Base-by-base conservation (phyloP, 441 rosid genomes). In the Gossypium trilobum region DNA sequence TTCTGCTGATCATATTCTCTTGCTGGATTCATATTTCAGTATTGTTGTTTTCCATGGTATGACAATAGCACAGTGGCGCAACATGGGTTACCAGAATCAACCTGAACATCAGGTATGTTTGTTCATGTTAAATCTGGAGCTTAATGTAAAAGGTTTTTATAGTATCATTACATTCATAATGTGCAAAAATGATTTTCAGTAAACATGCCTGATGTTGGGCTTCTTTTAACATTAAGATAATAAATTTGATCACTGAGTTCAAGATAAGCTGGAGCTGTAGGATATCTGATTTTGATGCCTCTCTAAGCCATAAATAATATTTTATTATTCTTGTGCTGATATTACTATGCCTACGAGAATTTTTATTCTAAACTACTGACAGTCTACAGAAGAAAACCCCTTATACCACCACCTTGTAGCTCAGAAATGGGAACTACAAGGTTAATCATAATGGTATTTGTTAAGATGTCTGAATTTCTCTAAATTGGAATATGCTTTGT, bases 41-140 rank as follows among this genome's bases (percentile, higher is more conserved):
- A 76, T 95, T 83, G 99, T 95, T 63, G 79, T 95, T 77, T 95
- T 95, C 85, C 98, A 95, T 87, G 98, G 99, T 74, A 91, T 95
- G 97, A 95, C 99, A 46, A 86, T 95, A 84, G 96, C 98, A 33
- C 99, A 95, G 68, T 95, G 99, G 99, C 95, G 99, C 66, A 91
- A 83, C 87, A 80, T 89, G 97, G 98, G 97, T 50, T 95, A 91
- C 85, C 99, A 95, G 82, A 85, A 88, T 79, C 93, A 95, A 81
- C 88, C 94, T 68, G 99, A 93, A 68, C 94, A 95, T 68, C 84
- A 81, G 87, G 95, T 92, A 71, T 63, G 31, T 11, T 50, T 48
- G 59, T 59, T 61, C 42, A 6, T 70, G n/a, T 9, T 44, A 7
- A 72, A 70, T 22, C 50, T 72, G 46, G 23, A 55, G 39, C 27